Evolutionary conservation across 2,329 filamentous ascomycete species (phyloP), one percentile per base, ranked within the genome.

Genomic region (Alternaria rosae): DNA sequence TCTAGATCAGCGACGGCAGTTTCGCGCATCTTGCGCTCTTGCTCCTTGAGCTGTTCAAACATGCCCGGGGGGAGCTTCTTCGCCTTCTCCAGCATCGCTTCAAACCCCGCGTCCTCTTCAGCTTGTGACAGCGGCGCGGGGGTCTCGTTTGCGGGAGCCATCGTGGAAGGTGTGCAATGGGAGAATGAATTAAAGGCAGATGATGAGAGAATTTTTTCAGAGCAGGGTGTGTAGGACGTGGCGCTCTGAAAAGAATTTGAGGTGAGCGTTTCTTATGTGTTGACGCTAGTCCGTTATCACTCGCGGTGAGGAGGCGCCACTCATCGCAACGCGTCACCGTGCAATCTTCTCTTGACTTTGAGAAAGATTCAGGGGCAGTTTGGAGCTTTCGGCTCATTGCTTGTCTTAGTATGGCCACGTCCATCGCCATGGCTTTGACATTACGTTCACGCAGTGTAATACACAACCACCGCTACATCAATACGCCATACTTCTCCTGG

Each of bases 1-100:
- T 38, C 32, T 38, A 15, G 32, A 38, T 38, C 32, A 38, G 32
- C 32, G 1, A 15, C 32, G 1, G 32, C 32, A 15, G 1, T 38
- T 38, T 38, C 4, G 32, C 32, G 32, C 32, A 38, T 38, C 32
- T 5, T 8, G 1, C 32, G 32, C 32, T 5, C 32, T 3, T 38
- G 15, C 3, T 2, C 3, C 9, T 5, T 8, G 4, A 2, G 1
- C 32, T 38, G 7, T 2, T 38, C n/a, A 13, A 4, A 2, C n/a
- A n/a, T 35, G 32, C 32, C 32, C 32, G 32, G 4, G 10, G 32
- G 32, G 7, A 38, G 4, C 1, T 38, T 38, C 8, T 38, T 38
- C 32, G 32, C 32, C 32, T 38, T 38, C 5, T 38, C 32, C 15
- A 38, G 32, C 32, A 38, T n/a, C n/a, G n/a, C n/a, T n/a, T n/a